phyloP scores from a whole-genome alignment of 108 stramenopile species.

The Nitzschia sp. region DNA sequence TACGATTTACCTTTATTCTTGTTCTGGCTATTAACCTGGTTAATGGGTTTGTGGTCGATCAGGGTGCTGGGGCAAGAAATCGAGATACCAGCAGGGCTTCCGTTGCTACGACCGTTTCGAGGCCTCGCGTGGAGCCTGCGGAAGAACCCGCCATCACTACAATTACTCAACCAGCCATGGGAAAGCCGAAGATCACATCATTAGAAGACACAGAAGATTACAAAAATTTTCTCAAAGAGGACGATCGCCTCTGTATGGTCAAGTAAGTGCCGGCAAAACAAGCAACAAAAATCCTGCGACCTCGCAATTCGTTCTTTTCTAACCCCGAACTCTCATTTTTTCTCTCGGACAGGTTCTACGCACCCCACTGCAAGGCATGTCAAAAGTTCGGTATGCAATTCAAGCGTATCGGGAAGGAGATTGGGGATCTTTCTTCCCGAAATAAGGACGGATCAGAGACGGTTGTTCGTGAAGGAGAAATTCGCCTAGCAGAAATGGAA shows the following conservation, averaged over 20 bases:
- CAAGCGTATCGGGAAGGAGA: conserved; percentile 40
- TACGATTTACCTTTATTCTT: background rate
- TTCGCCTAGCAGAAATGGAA: conserved; percentile 71
- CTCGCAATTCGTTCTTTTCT: background rate
- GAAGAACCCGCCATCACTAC: background rate
- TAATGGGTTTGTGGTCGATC: background rate
- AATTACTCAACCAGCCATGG: background rate
- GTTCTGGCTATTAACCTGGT: background rate
- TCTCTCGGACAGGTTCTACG: conserved; percentile 43
- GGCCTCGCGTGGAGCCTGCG: background rate
- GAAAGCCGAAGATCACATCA: background rate
- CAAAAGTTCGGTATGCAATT: conserved; percentile 59
- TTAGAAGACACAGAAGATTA: conserved; percentile 9
- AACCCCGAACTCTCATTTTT: background rate
- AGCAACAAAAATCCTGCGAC: background rate
- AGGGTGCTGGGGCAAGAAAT: background rate
- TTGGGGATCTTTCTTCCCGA: conserved; percentile 39
- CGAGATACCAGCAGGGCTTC: conserved; percentile 1
- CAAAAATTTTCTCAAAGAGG: conserved; percentile 28
- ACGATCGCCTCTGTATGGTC: conserved; percentile 65
- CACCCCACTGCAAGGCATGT: conserved; percentile 71
- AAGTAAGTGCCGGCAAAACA: conserved; percentile 45
- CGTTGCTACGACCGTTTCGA: background rate
- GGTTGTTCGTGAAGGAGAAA: conserved; percentile 30
- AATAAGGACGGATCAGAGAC: conserved; percentile 5